Conservation (phyloP, 352 stramenopile species). For the Thraustotheca clavata region DNA sequence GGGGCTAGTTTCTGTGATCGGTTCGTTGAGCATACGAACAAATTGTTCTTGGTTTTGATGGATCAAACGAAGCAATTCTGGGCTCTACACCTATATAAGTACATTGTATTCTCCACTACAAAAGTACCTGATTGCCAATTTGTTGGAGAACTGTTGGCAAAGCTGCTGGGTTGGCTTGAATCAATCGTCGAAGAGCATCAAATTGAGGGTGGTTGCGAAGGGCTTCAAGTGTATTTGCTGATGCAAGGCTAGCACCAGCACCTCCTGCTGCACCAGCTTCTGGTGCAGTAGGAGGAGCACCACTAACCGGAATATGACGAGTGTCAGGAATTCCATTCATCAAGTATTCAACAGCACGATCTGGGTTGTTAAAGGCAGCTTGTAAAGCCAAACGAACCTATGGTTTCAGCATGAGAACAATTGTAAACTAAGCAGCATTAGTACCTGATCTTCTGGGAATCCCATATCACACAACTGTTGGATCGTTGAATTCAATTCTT, state of each 20-base stretch:
- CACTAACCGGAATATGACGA: not conserved
- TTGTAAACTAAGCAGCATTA: not conserved
- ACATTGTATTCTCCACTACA: not conserved
- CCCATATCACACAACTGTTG: constrained; percentile 81
- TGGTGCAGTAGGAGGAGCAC: constrained; percentile 22
- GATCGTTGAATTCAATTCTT: constrained; percentile 47
- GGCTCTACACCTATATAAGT: constrained; percentile 29
- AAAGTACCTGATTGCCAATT: constrained; percentile 48
- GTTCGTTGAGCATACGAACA: constrained; percentile 83
- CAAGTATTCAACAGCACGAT: constrained; percentile 82
- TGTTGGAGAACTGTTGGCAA: constrained; percentile 76
- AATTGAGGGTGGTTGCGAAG: constrained; percentile 82
- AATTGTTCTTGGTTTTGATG: constrained; percentile 83
- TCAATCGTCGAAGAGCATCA: constrained; percentile 63
- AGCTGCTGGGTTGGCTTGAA: constrained; percentile 76
- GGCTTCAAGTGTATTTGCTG: constrained; percentile 49
- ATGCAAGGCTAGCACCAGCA: constrained; percentile 23
- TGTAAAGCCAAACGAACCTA: constrained; percentile 49
- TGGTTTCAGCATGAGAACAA: not conserved
- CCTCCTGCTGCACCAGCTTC: constrained; percentile 26
- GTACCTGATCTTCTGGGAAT: constrained; percentile 75
- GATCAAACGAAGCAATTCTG: constrained; percentile 75
- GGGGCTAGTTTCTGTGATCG: constrained; percentile 42
- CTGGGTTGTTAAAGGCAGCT: constrained; percentile 81
- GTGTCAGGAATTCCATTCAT: constrained; percentile 81